phyloP scores from a whole-genome alignment of 805 yeast species.

The Starmerella khaoyaiensis region DNA sequence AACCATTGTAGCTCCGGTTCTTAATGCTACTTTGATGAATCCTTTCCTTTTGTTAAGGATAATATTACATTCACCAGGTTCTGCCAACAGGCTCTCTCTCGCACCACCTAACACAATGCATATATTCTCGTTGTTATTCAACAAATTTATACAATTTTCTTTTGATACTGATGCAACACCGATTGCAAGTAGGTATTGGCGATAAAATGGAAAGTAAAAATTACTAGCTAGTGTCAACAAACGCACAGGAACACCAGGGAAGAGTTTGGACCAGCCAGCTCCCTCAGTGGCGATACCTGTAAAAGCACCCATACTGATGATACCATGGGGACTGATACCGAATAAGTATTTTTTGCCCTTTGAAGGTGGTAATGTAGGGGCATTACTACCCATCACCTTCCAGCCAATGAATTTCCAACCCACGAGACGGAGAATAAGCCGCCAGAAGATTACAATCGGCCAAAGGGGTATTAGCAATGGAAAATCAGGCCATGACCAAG shows the following conservation, averaged over 20 bases:
- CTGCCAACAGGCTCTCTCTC: slow-evolving; percentile 64
- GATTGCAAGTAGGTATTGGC: slow-evolving; percentile 69
- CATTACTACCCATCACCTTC: neutral
- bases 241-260: slow-evolving; percentile 76
- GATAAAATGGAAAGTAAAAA: slow-evolving; percentile 71
- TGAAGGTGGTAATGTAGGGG: slow-evolving; percentile 8
- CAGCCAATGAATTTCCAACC: slow-evolving; percentile 2
- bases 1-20: slow-evolving; percentile 67
- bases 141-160: slow-evolving; percentile 50
- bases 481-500: slow-evolving; percentile 9
- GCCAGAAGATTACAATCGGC: slow-evolving; percentile 17
- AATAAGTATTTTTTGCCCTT: slow-evolving; percentile 51
- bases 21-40: slow-evolving; percentile 74
- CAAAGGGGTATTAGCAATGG: slow-evolving; percentile 12
- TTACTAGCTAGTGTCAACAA: slow-evolving; percentile 73
- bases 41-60: slow-evolving; percentile 74
- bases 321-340: slow-evolving; percentile 95
- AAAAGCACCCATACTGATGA: slow-evolving; percentile 80
- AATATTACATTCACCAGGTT: slow-evolving; percentile 38
- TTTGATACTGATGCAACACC: slow-evolving; percentile 81
- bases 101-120: slow-evolving; percentile 95
- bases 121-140: slow-evolving; percentile 56
- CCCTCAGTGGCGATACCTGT: slow-evolving; percentile 79
- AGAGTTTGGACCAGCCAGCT: slow-evolving; percentile 47
- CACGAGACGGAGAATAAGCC: slow-evolving; percentile 36